Conservation (phyloP, 805 yeast genomes). For the Wickerhamiella dianesei region DNA sequence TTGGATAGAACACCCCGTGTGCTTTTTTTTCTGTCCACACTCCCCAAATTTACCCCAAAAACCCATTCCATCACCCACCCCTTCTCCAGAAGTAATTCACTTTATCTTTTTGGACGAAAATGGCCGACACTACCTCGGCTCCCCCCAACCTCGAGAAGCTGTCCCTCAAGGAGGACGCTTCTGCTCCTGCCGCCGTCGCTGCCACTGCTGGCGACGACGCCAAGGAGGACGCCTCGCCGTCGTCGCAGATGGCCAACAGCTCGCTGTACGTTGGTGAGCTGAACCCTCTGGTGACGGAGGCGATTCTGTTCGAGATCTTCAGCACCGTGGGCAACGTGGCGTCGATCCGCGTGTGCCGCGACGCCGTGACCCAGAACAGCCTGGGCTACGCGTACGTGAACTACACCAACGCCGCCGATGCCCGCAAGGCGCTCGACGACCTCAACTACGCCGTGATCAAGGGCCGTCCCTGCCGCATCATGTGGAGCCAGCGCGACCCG, state of each 20-base stretch:
- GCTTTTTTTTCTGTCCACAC: too few species aligned
- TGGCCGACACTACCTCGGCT: conserved; percentile 12
- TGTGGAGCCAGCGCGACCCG: conserved; percentile 99
- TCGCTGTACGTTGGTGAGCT: conserved; percentile 97
- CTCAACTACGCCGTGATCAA: conserved; percentile 87
- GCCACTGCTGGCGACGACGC: conserved; percentile 20
- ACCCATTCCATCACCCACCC: background rate
- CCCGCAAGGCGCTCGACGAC: conserved; percentile 87
- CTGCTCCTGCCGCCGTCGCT: conserved; percentile 16
- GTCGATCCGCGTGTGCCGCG: conserved; percentile 97
- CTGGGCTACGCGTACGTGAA: conserved; percentile 97
- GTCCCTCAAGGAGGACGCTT: conserved; percentile 16
- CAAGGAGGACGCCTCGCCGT: conserved; percentile 19
- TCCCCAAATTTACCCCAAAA: too few species aligned
- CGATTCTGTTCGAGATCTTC: conserved; percentile 85
- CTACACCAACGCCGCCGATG: conserved; percentile 79
- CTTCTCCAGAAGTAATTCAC: conserved; percentile 19
- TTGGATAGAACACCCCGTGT: background rate
- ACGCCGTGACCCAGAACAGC: conserved; percentile 91
- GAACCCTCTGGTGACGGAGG: conserved; percentile 85
- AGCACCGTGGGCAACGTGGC: conserved; percentile 91
- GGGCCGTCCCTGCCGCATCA: conserved; percentile 95
- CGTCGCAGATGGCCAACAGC: conserved; percentile 32
- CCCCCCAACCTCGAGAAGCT: conserved; percentile 26
- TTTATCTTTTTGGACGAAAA: conserved; percentile 15